A percentile compares a stretch with the other conserved stretches of the same genome.
These are phyloP conservation scores for Pyrenophora graminea DNA, from an alignment of 2,329 filamentous ascomycete species.

Conservation along the genomic window DNA sequence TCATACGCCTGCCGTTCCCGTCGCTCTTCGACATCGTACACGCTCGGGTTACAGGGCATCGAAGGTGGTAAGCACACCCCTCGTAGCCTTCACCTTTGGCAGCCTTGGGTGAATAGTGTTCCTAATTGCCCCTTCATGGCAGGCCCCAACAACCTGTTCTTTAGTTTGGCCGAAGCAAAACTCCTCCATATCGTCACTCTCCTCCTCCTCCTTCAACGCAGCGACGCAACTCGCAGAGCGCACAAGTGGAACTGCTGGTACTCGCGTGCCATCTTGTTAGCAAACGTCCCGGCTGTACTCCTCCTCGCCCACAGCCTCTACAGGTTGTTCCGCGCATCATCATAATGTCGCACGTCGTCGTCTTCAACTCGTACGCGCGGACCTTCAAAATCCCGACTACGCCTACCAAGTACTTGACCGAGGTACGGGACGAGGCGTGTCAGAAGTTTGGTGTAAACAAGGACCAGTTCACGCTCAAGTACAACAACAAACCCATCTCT, in stretches of 20 bases:
- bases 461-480: slow-evolving; percentile 82
- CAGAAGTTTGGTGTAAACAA: slow-evolving; percentile 74
- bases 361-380: slow-evolving; percentile 79
- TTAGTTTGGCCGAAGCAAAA: slow-evolving; percentile 39
- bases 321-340: slow-evolving; percentile 26
- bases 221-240: slow-evolving; percentile 30
- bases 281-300: slow-evolving; percentile 32
- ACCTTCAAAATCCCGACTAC: slow-evolving; percentile 81
- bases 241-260: slow-evolving; percentile 36
- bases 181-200: slow-evolving; percentile 40
- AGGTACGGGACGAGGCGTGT: slow-evolving; percentile 87
- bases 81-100: slow-evolving; percentile 17
- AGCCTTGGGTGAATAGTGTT: slow-evolving; percentile 11
- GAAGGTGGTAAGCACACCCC: slow-evolving; percentile 22
- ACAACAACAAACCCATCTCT: slow-evolving; percentile 81
- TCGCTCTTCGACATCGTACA: not conserved
- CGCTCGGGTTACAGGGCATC: not conserved
- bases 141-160: slow-evolving; percentile 36
- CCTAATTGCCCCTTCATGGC: slow-evolving; percentile 37
- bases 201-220: slow-evolving; percentile 34
- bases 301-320: slow-evolving; percentile 34
- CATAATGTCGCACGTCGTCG: slow-evolving; percentile 88
- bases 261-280: slow-evolving; percentile 30
- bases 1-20: too few relatives aligned
- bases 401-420: slow-evolving; percentile 78